Percentiles rank a stretch among this genome's conserved stretches.
Evolutionary conservation across 345 rosid genomes (phyloP).

Genomic region (Dimocarpus longan): DNA sequence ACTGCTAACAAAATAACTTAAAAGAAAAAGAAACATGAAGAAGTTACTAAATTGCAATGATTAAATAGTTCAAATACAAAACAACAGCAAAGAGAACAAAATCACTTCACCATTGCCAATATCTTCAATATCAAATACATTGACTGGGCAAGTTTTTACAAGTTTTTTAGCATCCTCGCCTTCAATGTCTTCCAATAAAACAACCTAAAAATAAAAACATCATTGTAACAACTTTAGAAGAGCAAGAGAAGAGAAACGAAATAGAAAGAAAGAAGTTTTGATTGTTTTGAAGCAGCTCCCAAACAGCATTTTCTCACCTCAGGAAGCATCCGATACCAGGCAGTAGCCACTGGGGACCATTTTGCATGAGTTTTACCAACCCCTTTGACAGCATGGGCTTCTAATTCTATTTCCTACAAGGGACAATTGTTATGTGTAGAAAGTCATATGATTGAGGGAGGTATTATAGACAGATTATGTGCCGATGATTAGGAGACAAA

Average conservation of each 20-base stretch:
- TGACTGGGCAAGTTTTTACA: constrained; percentile 63
- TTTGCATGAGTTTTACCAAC: constrained; percentile 91
- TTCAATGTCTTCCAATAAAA: constrained; percentile 59
- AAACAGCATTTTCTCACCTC: constrained; percentile 50
- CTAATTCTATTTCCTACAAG: constrained; percentile 88
- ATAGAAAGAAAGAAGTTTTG: neutral
- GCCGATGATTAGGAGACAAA: too few species aligned
- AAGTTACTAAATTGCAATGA: neutral
- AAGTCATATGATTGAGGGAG: too few species aligned
- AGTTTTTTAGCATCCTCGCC: constrained; percentile 69
- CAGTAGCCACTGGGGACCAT: constrained; percentile 98
- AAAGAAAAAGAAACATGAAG: neutral
- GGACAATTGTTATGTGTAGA: neutral
- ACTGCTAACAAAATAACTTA: neutral
- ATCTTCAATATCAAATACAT: constrained; percentile 94
- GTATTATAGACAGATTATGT: too few species aligned
- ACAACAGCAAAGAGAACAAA: constrained; percentile 6
- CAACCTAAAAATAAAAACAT: constrained; percentile 48
- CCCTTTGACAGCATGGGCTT: constrained; percentile 96
- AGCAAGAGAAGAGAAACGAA: neutral
- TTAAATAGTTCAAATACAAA: neutral
- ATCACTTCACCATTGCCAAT: constrained; percentile 65
- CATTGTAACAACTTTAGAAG: neutral
- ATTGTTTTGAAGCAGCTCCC: constrained; percentile 11
- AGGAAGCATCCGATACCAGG: constrained; percentile 98